Conservation (phyloP, 352 stramenopile species). For the Pythium dissimile region DNA sequence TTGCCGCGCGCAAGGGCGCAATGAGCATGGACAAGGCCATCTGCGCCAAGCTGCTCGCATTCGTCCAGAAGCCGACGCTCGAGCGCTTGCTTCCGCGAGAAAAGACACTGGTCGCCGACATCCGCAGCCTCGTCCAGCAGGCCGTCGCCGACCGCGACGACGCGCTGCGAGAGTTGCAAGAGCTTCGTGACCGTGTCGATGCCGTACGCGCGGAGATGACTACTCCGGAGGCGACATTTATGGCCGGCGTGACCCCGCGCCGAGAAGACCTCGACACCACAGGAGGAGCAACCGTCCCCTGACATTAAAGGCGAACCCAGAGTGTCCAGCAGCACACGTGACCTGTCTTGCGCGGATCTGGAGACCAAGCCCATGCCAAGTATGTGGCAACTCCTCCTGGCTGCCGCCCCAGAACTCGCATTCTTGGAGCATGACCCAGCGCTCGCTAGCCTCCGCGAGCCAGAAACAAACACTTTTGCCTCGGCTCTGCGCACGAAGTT, state of each 20-base stretch:
- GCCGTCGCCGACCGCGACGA: background rate
- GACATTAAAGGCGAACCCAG: too few species aligned
- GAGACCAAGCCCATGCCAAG: background rate
- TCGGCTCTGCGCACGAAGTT: background rate
- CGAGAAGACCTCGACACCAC: background rate
- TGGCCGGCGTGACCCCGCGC: too few species aligned
- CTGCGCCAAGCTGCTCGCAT: background rate
- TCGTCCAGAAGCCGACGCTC: background rate
- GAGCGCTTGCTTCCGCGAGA: background rate
- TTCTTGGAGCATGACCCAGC: conserved; percentile 7
- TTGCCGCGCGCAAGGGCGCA: too few species aligned
- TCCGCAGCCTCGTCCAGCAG: background rate
- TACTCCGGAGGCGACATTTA: too few species aligned
- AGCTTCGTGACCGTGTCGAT: background rate
- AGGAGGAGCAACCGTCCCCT: too few species aligned
- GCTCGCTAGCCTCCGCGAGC: background rate
- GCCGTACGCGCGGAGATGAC: background rate
- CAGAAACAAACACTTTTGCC: background rate
- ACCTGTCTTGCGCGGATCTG: too few species aligned
- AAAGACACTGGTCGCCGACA: background rate
- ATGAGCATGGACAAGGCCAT: too few species aligned
- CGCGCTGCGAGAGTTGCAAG: background rate
- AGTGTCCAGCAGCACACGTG: too few species aligned
- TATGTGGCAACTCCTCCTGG: conserved; percentile 7
- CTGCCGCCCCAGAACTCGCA: too few species aligned